Evolutionary conservation across 1,139 yeast genomes (phyloP), one percentile per base, ranked within the genome.

Genomic region (Yamadazyma kanchanaburiensis): DNA sequence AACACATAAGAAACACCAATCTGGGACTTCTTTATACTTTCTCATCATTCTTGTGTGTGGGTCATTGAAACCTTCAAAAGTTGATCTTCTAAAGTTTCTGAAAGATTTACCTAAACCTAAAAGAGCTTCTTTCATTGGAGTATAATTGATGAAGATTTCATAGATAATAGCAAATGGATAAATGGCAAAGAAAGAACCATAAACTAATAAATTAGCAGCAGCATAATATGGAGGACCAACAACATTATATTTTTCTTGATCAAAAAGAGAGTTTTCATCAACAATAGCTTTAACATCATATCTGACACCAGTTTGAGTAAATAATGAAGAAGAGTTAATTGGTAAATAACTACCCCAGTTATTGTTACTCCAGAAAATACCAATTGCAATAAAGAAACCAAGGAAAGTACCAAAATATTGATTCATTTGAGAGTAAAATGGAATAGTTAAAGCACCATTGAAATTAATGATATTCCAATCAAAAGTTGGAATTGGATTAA

Each of bases 201-300:
- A 64, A 4, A 58, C 32, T 4, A 63, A 62, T 33, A 64, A 48
- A 38, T 59, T 62, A 2, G 75, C 81, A 6, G 84, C 83, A 18
- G 74, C 46, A 49, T 74, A 77, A 43, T 62, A 77, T n/a, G 83
- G 82, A 2, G 77, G 75, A 1, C 78, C 74, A 35, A 68, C 62
- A 19, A 48, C 35, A 34, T 63, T 54, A 39, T 69, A 70, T 39
- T 64, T 65, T 10, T 31, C 45, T 21, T 50, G 30, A 36, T 58
- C 63, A 35, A 64, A 58, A 16, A 40, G 33, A 39, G 50, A 56
- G 3, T 51, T 43, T 1, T 45, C 51, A 35, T 55, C 49, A 27
- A 63, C 42, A 22, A 64, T 55, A 22, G 51, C 44, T 26, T 52
- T 55, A 12, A 62, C 55, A 26, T 58, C 45, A 34, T 58, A 62